Base-by-base conservation (phyloP, 176 grass and related monocot species). In the Tillandsia leiboldiana region DNA sequence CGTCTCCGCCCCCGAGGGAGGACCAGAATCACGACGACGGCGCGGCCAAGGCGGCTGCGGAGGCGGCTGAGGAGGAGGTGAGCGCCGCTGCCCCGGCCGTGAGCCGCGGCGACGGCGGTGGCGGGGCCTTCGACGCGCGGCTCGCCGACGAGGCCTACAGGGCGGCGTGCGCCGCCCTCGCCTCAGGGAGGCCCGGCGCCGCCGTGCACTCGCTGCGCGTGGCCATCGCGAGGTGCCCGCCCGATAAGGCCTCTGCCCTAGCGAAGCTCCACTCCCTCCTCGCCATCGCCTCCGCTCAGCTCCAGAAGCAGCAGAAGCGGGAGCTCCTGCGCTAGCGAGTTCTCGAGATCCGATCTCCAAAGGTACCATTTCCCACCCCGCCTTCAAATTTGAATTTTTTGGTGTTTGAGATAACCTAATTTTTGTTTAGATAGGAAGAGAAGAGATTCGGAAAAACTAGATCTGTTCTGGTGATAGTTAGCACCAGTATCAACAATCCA, bases 71-170 rank as follows among this genome's bases (percentile, higher is more conserved):
- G n/a, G 33, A 42, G 33, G 33, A 42, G 3, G 33, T 7, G 33
- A 42, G 33, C 3, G 6, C 0, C 3, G 28, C 75, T 20, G 1
- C 71, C 10, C 11, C 61, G 15, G 26, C 66, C 12, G 26, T 75
- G 12, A 69, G n/a, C n/a, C n/a, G n/a, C n/a, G n/a, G n/a, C n/a
- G n/a, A n/a, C n/a, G n/a, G 72, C 79, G 80, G 92, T 71, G n/a
- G 1, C 23, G 23, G 23, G 1, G n/a, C 56, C 56, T 59, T 20
- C 56, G 86, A 97, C 70, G 79, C 84, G 71, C 48, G 58, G 51
- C 66, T 97, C 33, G 86, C 89, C 24, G 93, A 92, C 59, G 86
- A 97, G 79, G 93, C 86, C 33, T 97, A 92, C 68, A 83, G 81
- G 51, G 86, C 89, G 29, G 89, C 93, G 24, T 92, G 89, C 83